Evolutionary conservation across 2,329 filamentous ascomycete species (phyloP), one percentile per base, ranked within the genome.

Genomic region (Metarhizium sp.): DNA sequence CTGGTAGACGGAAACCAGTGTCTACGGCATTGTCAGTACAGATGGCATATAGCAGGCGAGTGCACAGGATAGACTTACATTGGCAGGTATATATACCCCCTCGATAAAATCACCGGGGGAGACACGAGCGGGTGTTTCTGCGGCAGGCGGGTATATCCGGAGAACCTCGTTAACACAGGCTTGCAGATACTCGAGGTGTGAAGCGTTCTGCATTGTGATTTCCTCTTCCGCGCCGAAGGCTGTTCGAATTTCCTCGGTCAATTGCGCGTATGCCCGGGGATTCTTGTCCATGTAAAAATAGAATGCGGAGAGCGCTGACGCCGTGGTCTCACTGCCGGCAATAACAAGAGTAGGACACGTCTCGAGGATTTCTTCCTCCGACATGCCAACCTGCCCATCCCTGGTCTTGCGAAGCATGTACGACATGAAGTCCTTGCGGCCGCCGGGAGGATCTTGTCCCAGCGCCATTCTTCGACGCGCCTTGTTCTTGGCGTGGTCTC

Each of bases 131-230:
- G 20, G 69, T 57, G 20, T 66, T 58, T 62, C 72, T 47, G 60
- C 55, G 2, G 60, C 60, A 1, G 63, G 64, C 10, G 73, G 72
- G 52, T 73, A 76, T 11, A 74, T 58, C 13, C 77, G 66, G 32
- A 79, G 62, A 3, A 63, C 64, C 62, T 78, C 76, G 0, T 76
- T 66, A 11, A 78, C 58, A 34, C 64, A 67, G 2, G 74, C 75
- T 14, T 68, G 60, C 38, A 77, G 74, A 54, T 75, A 67, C n/a
- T 65, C 60, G 16, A 66, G 43, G 1, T 47, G 59, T 50, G 45
- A 65, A 57, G 56, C 66, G 62, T 53, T 72, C 62, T 32, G 59
- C 29, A 74, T 55, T 4, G 60, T 69, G 46, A 78, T 77, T 0
- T 75, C 69, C 0, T 68, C 61, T 14, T 71, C 66, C 0, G 49